These are phyloP conservation scores for Bathelium albidoporum DNA, from an alignment of 495 filamentous ascomycete species.

Conservation along the genomic window DNA sequence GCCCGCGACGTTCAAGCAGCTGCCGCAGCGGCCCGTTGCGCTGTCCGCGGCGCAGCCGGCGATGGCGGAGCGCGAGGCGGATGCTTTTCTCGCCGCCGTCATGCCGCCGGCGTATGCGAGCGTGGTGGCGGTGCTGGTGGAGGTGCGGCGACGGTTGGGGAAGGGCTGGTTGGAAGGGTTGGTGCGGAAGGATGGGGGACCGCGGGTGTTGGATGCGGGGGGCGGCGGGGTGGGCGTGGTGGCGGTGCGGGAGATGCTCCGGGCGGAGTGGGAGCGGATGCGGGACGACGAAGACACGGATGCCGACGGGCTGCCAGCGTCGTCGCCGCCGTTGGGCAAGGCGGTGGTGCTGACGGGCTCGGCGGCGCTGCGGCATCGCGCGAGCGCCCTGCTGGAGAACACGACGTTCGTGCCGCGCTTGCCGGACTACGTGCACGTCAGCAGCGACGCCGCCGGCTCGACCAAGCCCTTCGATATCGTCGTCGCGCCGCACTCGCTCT, in stretches of 20 bases:
- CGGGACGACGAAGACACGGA: constrained; percentile 39
- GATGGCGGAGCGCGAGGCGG: constrained; percentile 82
- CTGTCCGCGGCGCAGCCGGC: constrained; percentile 57
- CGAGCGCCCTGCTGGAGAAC: constrained; percentile 68
- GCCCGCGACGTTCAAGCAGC: constrained; percentile 36
- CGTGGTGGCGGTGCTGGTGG: constrained; percentile 60
- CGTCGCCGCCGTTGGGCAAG: constrained; percentile 43
- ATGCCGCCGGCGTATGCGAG: constrained; percentile 75
- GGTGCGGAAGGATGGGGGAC: constrained; percentile 55
- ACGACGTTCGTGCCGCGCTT: constrained; percentile 87
- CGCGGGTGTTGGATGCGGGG: constrained; percentile 75
- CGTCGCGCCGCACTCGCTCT: constrained; percentile 73
- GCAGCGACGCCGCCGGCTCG: constrained; percentile 33
- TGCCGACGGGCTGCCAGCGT: constrained; percentile 14
- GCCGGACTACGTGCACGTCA: constrained; percentile 73
- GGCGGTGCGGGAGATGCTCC: constrained; percentile 74
- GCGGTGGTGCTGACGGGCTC: constrained; percentile 55
- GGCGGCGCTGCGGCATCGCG: constrained; percentile 59
- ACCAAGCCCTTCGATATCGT: constrained; percentile 78
- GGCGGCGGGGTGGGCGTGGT: constrained; percentile 72
- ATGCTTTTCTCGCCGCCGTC: constrained; percentile 66
- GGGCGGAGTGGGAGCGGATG: constrained; percentile 64
- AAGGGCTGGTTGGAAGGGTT: constrained; percentile 64
- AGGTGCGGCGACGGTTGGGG: constrained; percentile 77
- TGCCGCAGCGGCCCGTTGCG: constrained; percentile 56